A percentile compares a stretch with the other conserved stretches of the same genome.
Conservation (phyloP, 2,329 filamentous ascomycete species). For the Acephala macrosclerotiorum region DNA sequence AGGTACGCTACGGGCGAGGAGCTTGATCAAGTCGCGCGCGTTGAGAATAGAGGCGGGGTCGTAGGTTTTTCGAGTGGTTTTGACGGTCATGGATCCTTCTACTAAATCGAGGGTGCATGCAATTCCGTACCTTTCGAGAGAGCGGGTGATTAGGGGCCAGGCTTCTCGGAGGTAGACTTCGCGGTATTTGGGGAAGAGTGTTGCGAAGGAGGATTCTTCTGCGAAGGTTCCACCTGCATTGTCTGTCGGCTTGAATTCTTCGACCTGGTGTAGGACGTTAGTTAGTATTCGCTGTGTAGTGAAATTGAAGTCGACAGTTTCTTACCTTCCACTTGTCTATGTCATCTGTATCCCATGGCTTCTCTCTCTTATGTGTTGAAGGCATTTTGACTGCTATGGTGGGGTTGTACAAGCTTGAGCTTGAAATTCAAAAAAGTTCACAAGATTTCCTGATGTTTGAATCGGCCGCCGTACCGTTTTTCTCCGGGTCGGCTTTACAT, state of each 20-base stretch:
- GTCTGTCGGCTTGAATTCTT: conserved; percentile 84
- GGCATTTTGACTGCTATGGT: conserved; percentile 65
- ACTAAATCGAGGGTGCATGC: conserved; percentile 93
- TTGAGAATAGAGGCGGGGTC: conserved; percentile 95
- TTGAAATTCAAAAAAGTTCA: conserved; percentile 30
- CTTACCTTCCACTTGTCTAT: conserved; percentile 92
- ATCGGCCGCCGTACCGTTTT: conserved; percentile 13
- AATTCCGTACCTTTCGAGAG: conserved; percentile 87
- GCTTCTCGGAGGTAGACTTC: conserved; percentile 92
- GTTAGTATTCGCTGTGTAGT: conserved; percentile 6
- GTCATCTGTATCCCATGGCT: conserved; percentile 95
- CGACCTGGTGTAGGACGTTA: conserved; percentile 59
- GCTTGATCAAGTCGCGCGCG: conserved; percentile 91
- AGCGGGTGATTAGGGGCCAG: conserved; percentile 89
- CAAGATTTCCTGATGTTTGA: conserved; percentile 20
- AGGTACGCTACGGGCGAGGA: conserved; percentile 89
- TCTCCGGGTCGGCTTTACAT: not conserved
- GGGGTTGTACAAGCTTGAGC: conserved; percentile 31
- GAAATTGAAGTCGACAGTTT: conserved; percentile 1
- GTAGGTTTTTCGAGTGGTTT: conserved; percentile 89
- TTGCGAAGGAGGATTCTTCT: conserved; percentile 90
- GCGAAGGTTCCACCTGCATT: conserved; percentile 86
- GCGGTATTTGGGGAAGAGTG: conserved; percentile 93
- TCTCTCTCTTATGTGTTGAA: conserved; percentile 87
- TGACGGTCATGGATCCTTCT: conserved; percentile 95